Evolutionary conservation across 2,329 filamentous ascomycete species (phyloP).

Genomic region (Acrodontium crateriforme): DNA sequence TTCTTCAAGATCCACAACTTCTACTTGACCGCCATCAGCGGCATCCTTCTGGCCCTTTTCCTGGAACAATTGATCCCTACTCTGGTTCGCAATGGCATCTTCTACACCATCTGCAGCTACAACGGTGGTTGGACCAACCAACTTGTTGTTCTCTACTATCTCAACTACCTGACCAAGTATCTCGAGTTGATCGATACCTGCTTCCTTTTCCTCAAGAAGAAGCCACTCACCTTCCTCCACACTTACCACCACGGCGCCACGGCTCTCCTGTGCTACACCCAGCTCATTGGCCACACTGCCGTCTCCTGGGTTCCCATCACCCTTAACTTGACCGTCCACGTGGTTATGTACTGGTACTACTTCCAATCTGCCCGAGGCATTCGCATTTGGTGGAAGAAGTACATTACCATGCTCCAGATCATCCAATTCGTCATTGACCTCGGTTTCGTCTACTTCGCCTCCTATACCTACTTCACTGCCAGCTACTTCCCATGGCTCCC

Average conservation of each 20-base stretch:
- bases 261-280: constrained; percentile 92
- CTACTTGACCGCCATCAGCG: constrained; percentile 76
- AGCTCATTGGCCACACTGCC: constrained; percentile 81
- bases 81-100: constrained; percentile 65
- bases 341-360: constrained; percentile 99
- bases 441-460: constrained; percentile 95
- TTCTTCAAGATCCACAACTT: constrained; percentile 97
- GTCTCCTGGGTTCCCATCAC: constrained; percentile 93
- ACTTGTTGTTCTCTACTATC: constrained; percentile 88
- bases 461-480: constrained; percentile 95
- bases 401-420: constrained; percentile 96
- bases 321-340: constrained; percentile 85
- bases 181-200: constrained; percentile 89
- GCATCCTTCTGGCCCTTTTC: constrained; percentile 66
- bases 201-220: constrained; percentile 98
- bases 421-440: constrained; percentile 95
- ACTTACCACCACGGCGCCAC: constrained; percentile 98
- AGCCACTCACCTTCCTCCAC: constrained; percentile 96
- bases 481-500: constrained; percentile 79
- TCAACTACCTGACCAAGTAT: constrained; percentile 98
- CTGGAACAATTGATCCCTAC: constrained; percentile 83
- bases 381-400: constrained; percentile 99
- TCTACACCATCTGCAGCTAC: constrained; percentile 71
- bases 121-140: constrained; percentile 88
- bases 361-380: constrained; percentile 96